Conservation (phyloP, 306 rosid species). For the Gynostemma pentaphyllum region DNA sequence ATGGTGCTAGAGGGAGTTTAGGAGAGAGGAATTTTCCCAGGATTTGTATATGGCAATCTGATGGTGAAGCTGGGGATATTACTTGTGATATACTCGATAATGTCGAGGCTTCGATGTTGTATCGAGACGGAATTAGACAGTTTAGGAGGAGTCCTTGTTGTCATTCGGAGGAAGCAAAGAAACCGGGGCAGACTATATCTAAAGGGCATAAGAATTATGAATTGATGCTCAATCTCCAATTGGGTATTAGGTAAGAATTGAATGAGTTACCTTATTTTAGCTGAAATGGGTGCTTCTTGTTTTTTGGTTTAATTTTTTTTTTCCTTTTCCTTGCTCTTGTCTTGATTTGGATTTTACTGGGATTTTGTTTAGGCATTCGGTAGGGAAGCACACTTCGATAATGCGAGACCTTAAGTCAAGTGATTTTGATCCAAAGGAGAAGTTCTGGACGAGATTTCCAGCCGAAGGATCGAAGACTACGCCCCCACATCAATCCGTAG, state of each 20-base stretch:
- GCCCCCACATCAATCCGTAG: constrained; percentile 82
- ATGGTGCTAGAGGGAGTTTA: constrained; percentile 35
- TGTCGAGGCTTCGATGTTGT: constrained; percentile 78
- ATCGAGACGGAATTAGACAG: constrained; percentile 24
- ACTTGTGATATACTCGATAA: constrained; percentile 87
- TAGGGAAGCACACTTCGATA: constrained; percentile 80
- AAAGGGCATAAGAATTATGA: constrained; percentile 92
- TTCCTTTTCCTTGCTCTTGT: background rate
- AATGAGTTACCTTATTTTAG: background rate
- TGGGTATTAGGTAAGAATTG: constrained; percentile 63
- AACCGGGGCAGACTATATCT: constrained; percentile 63
- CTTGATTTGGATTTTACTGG: background rate
- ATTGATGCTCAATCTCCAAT: constrained; percentile 85
- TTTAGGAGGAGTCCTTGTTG: constrained; percentile 42
- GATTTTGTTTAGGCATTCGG: constrained; percentile 44
- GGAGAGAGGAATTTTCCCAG: constrained; percentile 56
- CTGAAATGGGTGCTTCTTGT: background rate
- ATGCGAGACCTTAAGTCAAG: constrained; percentile 32
- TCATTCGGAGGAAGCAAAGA: constrained; percentile 53
- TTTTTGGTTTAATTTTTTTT: background rate
- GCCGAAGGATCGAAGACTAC: constrained; percentile 78
- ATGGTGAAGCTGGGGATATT: constrained; percentile 93
- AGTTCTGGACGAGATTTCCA: constrained; percentile 96
- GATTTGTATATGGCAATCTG: constrained; percentile 94
- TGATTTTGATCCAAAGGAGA: constrained; percentile 83